phyloP scores from a whole-genome alignment of 23 red algal species.

The Cyanidium caldarium region DNA sequence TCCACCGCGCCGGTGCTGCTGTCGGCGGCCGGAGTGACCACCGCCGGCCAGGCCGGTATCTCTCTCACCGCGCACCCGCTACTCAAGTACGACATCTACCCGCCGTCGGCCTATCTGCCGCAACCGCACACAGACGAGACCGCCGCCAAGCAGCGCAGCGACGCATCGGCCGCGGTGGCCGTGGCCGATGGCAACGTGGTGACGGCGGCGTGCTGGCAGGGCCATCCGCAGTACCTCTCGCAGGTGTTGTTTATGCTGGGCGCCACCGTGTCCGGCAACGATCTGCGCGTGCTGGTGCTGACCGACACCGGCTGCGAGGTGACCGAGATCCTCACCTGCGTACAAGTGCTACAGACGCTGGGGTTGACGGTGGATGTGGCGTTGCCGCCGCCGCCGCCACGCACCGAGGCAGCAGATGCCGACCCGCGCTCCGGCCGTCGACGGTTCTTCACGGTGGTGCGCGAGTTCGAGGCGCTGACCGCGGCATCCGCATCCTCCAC shows the following conservation, averaged over 20 bases:
- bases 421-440: neutral
- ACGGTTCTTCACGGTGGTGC: conserved; percentile 1
- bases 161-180: neutral
- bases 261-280: neutral
- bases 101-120: neutral
- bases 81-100: conserved; percentile 3
- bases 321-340: neutral
- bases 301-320: conserved; percentile 1
- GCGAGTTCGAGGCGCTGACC: neutral
- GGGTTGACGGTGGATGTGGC: neutral
- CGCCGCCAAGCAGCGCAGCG: neutral
- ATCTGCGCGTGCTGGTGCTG: neutral
- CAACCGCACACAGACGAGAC: neutral
- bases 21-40: neutral
- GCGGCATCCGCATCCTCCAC: no score
- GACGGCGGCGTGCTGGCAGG: conserved; percentile 1
- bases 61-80: neutral
- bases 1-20: neutral
- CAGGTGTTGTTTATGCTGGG: neutral
- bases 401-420: no score
- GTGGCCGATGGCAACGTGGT: neutral
- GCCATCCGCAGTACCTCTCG: conserved; percentile 4
- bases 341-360: conserved; percentile 1
- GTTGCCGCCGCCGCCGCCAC: neutral
- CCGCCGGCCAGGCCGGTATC: neutral